A percentile compares a stretch with the other conserved stretches of the same genome.
phyloP scores from a whole-genome alignment of 2,329 filamentous ascomycete genomes.

The Hawksworthiomyces lignivorus region DNA sequence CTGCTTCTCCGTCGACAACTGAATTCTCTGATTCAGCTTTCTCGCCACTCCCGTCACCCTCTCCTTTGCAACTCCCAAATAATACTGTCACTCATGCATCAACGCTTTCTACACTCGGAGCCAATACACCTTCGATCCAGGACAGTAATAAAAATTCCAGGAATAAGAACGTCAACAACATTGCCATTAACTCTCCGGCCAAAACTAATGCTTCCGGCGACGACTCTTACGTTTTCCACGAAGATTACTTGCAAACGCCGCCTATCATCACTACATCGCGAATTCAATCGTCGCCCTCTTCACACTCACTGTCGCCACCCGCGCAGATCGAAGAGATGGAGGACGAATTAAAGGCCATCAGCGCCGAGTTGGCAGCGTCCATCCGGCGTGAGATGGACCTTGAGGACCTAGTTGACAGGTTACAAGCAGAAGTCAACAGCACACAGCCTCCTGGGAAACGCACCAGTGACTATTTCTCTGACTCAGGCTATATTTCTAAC shows the following conservation, averaged over 20 bases:
- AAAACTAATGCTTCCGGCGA: slow-evolving; percentile 29
- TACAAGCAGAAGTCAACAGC: slow-evolving; percentile 69
- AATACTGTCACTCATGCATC: slow-evolving; percentile 34
- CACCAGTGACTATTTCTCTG: slow-evolving; percentile 96
- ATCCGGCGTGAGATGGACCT: slow-evolving; percentile 94
- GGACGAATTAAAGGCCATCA: slow-evolving; percentile 88
- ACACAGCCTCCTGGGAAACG: slow-evolving; percentile 55
- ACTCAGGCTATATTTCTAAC: slow-evolving; percentile 76
- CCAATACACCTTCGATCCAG: slow-evolving; percentile 25
- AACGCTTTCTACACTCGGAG: slow-evolving; percentile 26
- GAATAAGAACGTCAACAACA: slow-evolving; percentile 3
- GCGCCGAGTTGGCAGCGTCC: slow-evolving; percentile 81
- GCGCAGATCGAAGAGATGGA: slow-evolving; percentile 77
- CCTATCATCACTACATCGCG: slow-evolving; percentile 21
- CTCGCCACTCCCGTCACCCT: slow-evolving; percentile 45
- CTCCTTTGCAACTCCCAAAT: slow-evolving; percentile 29
- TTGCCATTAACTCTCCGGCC: slow-evolving; percentile 4
- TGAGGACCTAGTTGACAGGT: slow-evolving; percentile 82
- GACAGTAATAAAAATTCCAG: slow-evolving; percentile 1
- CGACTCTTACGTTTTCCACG: slow-evolving; percentile 40
- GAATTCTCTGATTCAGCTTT: slow-evolving; percentile 42
- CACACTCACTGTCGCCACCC: slow-evolving; percentile 29
- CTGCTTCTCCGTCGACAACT: slow-evolving; percentile 36
- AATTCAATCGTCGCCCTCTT: slow-evolving; percentile 1
- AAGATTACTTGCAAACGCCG: slow-evolving; percentile 45